Evolutionary conservation across 140 eudicot species (phyloP), one percentile per base, ranked within the genome.

Genomic region (Artemisia princeps): DNA sequence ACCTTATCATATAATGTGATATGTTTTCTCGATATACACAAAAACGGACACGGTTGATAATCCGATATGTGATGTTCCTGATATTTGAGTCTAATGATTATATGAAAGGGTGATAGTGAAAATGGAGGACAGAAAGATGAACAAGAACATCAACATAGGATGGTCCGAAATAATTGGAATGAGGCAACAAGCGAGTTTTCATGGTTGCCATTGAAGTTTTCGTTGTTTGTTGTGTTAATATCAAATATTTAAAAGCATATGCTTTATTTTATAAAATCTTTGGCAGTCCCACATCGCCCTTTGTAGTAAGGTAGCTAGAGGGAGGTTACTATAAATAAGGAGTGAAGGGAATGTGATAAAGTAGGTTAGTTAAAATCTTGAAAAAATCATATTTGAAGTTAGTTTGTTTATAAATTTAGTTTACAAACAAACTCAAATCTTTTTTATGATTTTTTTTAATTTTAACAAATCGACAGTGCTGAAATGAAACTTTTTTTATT

Each of bases 141-240:
- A 33, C 9, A 60, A 59, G 6, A 3, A 11, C 28, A 66, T 26
- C 12, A 30, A 49, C 19, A 44, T 70, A 46, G 61, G 15, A 30
- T 26, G 67, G 67, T 30, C 48, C 49, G 49, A 65, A 49, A 67
- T 33, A 33, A 33, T 33, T 33, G 42, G 42, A 24, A 62, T 61
- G 72, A 6, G 76, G 63, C 42, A 24, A 58, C 33, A 28, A 28
- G 58, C 76, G 70, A 76, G 0, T 62, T 70, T 76, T 76, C 76
- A 69, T 76, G 76, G 67, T 10, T 76, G 72, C 76, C 80, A 76
- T 70, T 76, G 58, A 76, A 70, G 56, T 17, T 62, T 46, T 66
- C 76, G 72, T 54, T 71, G 33, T 44, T 75, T 69, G 17, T 74
- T 75, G 66, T 49, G 16, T 46, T 5, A 33, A 33, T 33, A 33